Percentiles rank a stretch among this genome's conserved stretches.
These are phyloP conservation scores for Emergomyces pasteurianus DNA, from an alignment of 2,329 filamentous ascomycete species.

Conservation along the genomic window DNA sequence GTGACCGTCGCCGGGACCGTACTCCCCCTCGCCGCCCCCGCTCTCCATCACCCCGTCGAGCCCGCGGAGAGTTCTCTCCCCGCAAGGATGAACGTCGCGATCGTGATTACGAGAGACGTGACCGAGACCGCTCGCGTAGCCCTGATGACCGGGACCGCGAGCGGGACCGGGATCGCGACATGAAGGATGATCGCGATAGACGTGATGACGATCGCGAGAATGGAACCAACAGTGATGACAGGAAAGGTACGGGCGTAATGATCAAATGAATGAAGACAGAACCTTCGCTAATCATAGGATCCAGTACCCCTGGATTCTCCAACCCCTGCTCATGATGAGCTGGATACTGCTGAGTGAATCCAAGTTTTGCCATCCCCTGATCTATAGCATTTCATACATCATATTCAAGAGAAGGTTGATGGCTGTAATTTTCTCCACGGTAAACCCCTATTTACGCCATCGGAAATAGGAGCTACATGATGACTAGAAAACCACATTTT, in stretches of 20 bases:
- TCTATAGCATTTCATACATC: not conserved
- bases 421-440: conserved; percentile 1
- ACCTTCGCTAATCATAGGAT: conserved; percentile 12
- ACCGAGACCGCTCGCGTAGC: conserved; percentile 62
- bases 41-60: conserved; percentile 46
- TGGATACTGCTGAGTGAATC: conserved; percentile 77
- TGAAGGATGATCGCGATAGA: conserved; percentile 58
- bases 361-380: conserved; percentile 10
- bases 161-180: conserved; percentile 46
- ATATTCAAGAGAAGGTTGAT: not conserved
- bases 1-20: conserved; percentile 55
- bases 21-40: conserved; percentile 64
- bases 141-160: conserved; percentile 57
- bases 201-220: conserved; percentile 62
- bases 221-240: conserved; percentile 72
- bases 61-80: conserved; percentile 63
- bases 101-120: conserved; percentile 56
- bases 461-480: not conserved
- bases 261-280: conserved; percentile 16
- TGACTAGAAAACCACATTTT: not conserved
- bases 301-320: conserved; percentile 57
- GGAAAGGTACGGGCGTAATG: conserved; percentile 55
- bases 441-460: not conserved
- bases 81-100: conserved; percentile 79
- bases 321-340: conserved; percentile 77